Evolutionary conservation across 2,329 filamentous ascomycete genomes (phyloP), one percentile per base, ranked within the genome.

Genomic region (Colletotrichum salicis): DNA sequence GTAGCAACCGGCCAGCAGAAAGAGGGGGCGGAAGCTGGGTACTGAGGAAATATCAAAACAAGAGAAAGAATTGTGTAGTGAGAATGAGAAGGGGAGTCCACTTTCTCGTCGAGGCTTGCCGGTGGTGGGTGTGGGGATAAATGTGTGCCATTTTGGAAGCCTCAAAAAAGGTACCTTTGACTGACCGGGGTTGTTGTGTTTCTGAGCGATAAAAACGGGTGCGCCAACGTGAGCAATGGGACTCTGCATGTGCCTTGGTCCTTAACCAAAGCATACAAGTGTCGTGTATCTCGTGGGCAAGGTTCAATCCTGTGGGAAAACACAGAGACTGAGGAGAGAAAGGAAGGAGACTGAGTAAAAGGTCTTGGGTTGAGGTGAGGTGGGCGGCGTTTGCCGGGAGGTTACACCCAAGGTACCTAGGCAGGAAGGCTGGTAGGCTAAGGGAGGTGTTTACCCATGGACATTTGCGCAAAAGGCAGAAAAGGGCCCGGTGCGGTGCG

Each of bases 31-130:
- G 60, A 29, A 29, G 27, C 27, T 29, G 65, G 48, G 35, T 60
- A 70, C 52, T 33, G 15, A 22, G 52, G 29, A 58, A 67, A 59
- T 15, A 67, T 12, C 19, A 48, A 51, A 57, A 33, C 35, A 58
- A 48, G 35, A 57, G 54, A 64, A 67, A 72, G 67, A 72, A 72
- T 72, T 72, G 70, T 72, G 67, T 72, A 70, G 66, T 59, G 35
- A 64, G 63, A 58, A 56, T 55, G 59, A 60, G 45, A 63, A 63
- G 58, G 56, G 59, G 64, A 71, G 59, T 60, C 66, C 70, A 69
- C 70, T 55, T 55, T 56, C 52, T 70, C 56, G 70, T 72, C 66
- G 70, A 72, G 70, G 66, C 64, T 71, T 72, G 60, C 59, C 66
- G 51, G 70, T 56, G 51, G 61, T 64, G 61, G 52, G 69, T 71